Percentiles rank a stretch among this genome's conserved stretches.
Evolutionary conservation across 257 asterid genomes (phyloP).

Genomic region (Solanum lycopersicoides): DNA sequence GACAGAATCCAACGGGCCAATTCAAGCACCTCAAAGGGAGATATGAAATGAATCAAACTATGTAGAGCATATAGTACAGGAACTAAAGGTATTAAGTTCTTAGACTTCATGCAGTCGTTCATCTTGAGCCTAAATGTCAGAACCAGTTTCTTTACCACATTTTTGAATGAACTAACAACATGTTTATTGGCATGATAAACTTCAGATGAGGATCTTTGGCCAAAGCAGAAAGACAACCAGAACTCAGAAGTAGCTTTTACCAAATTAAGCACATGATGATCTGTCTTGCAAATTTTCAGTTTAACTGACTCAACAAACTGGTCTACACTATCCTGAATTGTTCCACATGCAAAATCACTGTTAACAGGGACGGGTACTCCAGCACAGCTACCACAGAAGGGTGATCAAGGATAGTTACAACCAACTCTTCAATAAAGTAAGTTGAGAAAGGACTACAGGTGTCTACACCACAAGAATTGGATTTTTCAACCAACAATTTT

Average conservation of each 20-base stretch:
- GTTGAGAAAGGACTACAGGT: conserved; percentile 15
- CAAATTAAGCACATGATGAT: conserved; percentile 53
- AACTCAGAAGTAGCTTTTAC: conserved; percentile 42
- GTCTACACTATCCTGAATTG: conserved; percentile 33
- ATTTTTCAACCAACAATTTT: conserved; percentile 34
- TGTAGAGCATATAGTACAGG: conserved; percentile 17
- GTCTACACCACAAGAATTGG: conserved; percentile 13
- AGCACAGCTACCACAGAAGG: conserved; percentile 50
- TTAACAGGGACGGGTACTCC: conserved; percentile 41
- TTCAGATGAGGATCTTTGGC: conserved; percentile 17
- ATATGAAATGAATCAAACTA: conserved; percentile 10
- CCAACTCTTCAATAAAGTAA: conserved; percentile 39
- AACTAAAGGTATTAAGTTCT: conserved; percentile 41
- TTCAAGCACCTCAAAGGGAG: conserved; percentile 25
- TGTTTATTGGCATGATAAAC: conserved; percentile 21
- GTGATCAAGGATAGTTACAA: conserved; percentile 47
- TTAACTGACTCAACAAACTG: conserved; percentile 35
- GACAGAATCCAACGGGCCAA: conserved; percentile 56
- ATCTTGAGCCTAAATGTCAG: conserved; percentile 45
- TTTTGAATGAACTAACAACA: conserved; percentile 35
- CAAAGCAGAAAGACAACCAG: conserved; percentile 21
- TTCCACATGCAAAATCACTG: conserved; percentile 29
- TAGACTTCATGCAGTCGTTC: conserved; percentile 35
- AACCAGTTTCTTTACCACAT: conserved; percentile 42
- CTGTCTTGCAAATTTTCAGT: conserved; percentile 36